Conservation (phyloP, 257 asterid species). For the Salvia splendens region DNA sequence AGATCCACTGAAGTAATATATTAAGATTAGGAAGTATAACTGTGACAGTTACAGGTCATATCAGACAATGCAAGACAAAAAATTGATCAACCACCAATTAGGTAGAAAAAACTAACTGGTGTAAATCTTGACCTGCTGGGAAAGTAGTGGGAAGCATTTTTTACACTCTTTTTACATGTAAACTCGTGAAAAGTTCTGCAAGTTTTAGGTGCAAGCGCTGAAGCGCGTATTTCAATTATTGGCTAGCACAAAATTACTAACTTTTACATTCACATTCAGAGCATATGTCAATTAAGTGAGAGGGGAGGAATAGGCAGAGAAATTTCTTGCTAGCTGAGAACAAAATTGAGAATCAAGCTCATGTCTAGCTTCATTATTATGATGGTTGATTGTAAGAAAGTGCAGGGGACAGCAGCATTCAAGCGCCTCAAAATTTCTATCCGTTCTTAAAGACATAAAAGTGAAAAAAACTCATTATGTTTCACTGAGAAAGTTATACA, state of each 20-base stretch:
- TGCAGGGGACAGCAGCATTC: slow-evolving; percentile 11
- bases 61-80: slow-evolving; percentile 13
- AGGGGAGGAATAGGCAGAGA: not conserved
- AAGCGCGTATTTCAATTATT: not conserved
- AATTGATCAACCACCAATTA: not conserved
- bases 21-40: slow-evolving; percentile 10
- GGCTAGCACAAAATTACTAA: not conserved
- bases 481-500: slow-evolving; percentile 1
- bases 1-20: slow-evolving; percentile 14
- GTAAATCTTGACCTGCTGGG: slow-evolving; percentile 1
- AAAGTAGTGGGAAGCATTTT: slow-evolving; percentile 17
- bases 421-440: slow-evolving; percentile 5
- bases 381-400: slow-evolving; percentile 4
- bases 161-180: slow-evolving; percentile 4
- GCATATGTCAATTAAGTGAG: slow-evolving; percentile 7
- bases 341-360: slow-evolving; percentile 17
- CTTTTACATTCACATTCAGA: slow-evolving; percentile 2
- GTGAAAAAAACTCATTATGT: not conserved
- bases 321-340: slow-evolving; percentile 17
- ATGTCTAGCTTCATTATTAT: slow-evolving; percentile 21
- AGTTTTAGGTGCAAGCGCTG: not conserved
- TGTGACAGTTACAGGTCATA: not conserved
- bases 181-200: not conserved
- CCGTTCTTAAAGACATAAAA: not conserved
- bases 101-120: slow-evolving; percentile 5